A percentile compares a stretch with the other conserved stretches of the same genome.
These are phyloP conservation scores for Pistacia vera DNA, from an alignment of 345 rosid species.

Conservation along the genomic window DNA sequence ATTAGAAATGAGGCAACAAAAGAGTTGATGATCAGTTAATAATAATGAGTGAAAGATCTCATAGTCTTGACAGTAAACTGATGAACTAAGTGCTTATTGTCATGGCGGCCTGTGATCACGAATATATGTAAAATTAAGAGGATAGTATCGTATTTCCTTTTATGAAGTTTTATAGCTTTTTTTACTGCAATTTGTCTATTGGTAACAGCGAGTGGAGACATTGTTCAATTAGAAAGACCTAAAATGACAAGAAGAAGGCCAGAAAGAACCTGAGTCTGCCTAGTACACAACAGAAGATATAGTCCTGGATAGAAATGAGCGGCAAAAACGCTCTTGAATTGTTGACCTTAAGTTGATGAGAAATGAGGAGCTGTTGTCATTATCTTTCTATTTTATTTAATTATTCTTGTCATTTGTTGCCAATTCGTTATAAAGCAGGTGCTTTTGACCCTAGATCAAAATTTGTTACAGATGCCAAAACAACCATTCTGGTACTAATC, in stretches of 20 bases:
- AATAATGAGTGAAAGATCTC: neutral
- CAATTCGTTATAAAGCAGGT: constrained; percentile 31
- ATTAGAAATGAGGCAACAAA: neutral
- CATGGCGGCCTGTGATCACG: neutral
- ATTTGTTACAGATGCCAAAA: constrained; percentile 18
- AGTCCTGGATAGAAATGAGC: neutral
- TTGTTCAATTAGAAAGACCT: neutral
- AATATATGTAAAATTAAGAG: neutral
- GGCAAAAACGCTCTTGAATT: neutral
- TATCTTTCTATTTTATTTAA: neutral
- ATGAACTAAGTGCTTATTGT: too few relatives aligned
- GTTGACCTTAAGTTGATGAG: neutral
- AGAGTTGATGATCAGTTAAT: neutral
- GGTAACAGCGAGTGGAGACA: neutral
- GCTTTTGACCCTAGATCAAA: constrained; percentile 29
- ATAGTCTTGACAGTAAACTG: too few relatives aligned
- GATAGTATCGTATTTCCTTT: neutral
- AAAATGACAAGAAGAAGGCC: too few relatives aligned
- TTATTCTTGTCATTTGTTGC: too few relatives aligned
- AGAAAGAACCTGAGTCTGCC: neutral
- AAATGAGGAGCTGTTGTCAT: too few relatives aligned
- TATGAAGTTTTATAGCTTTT: neutral
- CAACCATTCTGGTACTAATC: constrained; percentile 43
- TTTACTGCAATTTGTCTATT: neutral
- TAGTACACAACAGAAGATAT: neutral